Conservation (phyloP, 306 rosid species). For the Prunus mume region DNA sequence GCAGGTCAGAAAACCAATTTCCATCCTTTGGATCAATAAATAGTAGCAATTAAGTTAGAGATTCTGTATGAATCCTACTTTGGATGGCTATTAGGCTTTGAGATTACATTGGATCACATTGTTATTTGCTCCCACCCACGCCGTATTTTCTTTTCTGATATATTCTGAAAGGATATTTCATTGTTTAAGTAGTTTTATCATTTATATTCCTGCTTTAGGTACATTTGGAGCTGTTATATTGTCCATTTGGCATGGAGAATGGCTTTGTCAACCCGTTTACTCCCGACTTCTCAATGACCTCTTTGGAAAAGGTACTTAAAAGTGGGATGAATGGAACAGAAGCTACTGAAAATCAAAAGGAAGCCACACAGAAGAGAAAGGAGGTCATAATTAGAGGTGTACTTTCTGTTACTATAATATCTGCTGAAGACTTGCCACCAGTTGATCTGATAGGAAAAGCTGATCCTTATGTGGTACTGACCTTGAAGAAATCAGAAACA, state of each 20-base stretch:
- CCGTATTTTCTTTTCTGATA: neutral
- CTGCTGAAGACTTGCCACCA: constrained; percentile 94
- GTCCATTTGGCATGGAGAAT: constrained; percentile 76
- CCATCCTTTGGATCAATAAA: constrained; percentile 15
- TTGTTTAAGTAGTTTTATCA: neutral
- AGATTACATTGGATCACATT: neutral
- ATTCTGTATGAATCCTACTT: neutral
- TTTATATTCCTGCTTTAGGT: constrained; percentile 50
- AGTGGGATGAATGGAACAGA: constrained; percentile 60
- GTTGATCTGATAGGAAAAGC: constrained; percentile 84
- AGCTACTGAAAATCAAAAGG: constrained; percentile 54
- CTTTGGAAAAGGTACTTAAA: constrained; percentile 84
- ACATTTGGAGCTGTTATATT: constrained; percentile 89
- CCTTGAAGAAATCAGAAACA: constrained; percentile 79
- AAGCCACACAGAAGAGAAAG: constrained; percentile 54
- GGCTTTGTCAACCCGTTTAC: constrained; percentile 75
- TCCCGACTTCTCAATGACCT: constrained; percentile 59
- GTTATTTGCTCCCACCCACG: neutral
- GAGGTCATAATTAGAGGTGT: constrained; percentile 95
- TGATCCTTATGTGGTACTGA: constrained; percentile 84
- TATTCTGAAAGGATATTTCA: neutral
- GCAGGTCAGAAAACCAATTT: constrained; percentile 49
- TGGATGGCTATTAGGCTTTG: neutral
- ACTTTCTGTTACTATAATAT: constrained; percentile 75
- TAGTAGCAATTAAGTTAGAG: constrained; percentile 20